Evolutionary conservation across 345 rosid genomes (phyloP), one percentile per base, ranked within the genome.

Genomic region (Crucihimalaya himalaica): DNA sequence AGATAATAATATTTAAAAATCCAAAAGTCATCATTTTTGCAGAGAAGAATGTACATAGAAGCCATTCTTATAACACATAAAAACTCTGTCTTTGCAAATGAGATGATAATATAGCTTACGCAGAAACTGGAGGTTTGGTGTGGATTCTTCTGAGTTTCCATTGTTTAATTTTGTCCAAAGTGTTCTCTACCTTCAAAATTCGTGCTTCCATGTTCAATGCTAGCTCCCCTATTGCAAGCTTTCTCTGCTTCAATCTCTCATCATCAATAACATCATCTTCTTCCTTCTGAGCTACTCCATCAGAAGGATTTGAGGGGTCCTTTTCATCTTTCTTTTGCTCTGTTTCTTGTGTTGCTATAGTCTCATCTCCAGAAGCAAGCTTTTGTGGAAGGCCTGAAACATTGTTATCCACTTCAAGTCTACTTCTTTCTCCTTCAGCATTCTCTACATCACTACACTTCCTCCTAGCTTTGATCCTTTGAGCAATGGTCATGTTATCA

Each of bases 381-480:
- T 68, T 27, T 27, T 28, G 63, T 18, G 18, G 14, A 23, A 40
- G 28, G 13, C 0, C 19, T 68, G 8, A 16, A 16, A 40, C 39
- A 25, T 25, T 39, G 40, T 68, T 55, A 40, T 68, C 63, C 8
- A 5, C 63, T 20, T 18, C 28, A 39, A 25, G 18, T 39, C 1
- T 28, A 18, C 25, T 68, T 40, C 53, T 66, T 45, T 57, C 66
- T 73, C 42, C 59, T 32, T 13, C 8, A 12, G 2, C 13, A 8
- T 55, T 20, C 52, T 56, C 47, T 55, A 5, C 34, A 48, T 48
- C 53, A 20, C 37, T n/a, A 66, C 3, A 20, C 39, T 43, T 72
- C 78, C 48, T 74, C 29, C 20, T 47, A 12, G 28, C 67, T 51
- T 57, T 74, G 53, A 48, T 39, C 4, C 11, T 15, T 25, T 67